A percentile compares a stretch with the other conserved stretches of the same genome.
These are phyloP conservation scores for Chalciporus piperatus DNA, from an alignment of 768 basidiomycete species.

Conservation along the genomic window DNA sequence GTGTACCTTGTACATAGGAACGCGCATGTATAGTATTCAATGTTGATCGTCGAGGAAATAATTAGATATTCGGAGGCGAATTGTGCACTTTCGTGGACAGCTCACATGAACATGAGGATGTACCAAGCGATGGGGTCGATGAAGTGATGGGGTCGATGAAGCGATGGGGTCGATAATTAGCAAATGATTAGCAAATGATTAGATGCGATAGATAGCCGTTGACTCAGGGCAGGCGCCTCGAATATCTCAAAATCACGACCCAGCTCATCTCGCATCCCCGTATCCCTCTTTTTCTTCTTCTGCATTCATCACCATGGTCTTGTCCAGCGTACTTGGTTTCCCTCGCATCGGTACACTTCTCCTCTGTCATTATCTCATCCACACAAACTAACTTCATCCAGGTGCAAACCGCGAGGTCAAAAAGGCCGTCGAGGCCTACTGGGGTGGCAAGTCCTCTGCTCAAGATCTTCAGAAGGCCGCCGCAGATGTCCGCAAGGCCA, in stretches of 20 bases:
- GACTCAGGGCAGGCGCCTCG: slow-evolving; percentile 34
- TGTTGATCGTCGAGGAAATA: background rate
- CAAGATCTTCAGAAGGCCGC: slow-evolving; percentile 87
- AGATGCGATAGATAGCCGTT: slow-evolving; percentile 21
- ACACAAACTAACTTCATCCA: slow-evolving; percentile 27
- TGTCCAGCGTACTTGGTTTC: slow-evolving; percentile 86
- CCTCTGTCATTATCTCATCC: background rate
- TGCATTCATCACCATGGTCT: slow-evolving; percentile 51
- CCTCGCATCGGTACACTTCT: slow-evolving; percentile 67
- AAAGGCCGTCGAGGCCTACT: slow-evolving; percentile 98
- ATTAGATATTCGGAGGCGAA: no score
- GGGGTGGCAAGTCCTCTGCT: slow-evolving; percentile 87
- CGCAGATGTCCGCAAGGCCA: slow-evolving; percentile 82
- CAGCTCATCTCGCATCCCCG: background rate
- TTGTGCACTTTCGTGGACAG: no score
- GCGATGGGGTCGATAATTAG: no score
- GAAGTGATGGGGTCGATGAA: no score
- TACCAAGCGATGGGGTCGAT: no score
- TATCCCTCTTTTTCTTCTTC: slow-evolving; percentile 14
- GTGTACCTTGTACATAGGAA: no score
- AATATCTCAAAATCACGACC: slow-evolving; percentile 29
- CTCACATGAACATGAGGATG: slow-evolving; percentile 23
- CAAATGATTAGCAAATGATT: no score
- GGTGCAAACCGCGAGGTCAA: slow-evolving; percentile 94
- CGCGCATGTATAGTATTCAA: no score